Evolutionary conservation across 2,329 filamentous ascomycete species (phyloP).

Genomic region (Colletotrichum sp.): DNA sequence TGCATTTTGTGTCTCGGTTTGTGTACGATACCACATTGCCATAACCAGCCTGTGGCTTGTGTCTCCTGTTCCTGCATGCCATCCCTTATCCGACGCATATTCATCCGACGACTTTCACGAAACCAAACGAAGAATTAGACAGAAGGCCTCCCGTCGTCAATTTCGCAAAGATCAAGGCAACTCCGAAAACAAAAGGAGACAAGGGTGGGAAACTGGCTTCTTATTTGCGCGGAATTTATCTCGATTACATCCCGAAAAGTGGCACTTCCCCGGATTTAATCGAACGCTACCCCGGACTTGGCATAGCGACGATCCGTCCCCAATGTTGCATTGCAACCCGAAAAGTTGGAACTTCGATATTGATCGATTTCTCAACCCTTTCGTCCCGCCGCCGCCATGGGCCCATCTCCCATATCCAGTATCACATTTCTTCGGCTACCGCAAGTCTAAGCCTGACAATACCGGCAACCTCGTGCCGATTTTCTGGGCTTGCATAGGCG

Average conservation of each 20-base stretch:
- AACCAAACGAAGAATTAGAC: background rate
- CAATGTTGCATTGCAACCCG: conserved; percentile 16
- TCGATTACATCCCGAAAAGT: background rate
- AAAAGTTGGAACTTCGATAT: conserved; percentile 69
- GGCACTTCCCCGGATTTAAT: conserved; percentile 6
- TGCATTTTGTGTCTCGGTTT: background rate
- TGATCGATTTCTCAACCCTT: conserved; percentile 76
- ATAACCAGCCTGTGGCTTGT: background rate
- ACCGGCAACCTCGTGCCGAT: conserved; percentile 65
- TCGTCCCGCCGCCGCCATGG: conserved; percentile 70
- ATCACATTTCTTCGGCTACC: conserved; percentile 72
- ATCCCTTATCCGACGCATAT: background rate
- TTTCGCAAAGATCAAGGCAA: background rate
- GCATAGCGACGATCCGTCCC: background rate
- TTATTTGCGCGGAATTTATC: background rate
- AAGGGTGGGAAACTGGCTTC: background rate
- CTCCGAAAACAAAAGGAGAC: background rate
- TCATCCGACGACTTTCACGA: background rate
- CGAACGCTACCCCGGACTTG: conserved; percentile 19
- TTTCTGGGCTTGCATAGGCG: conserved; percentile 69
- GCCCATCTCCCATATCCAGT: conserved; percentile 67
- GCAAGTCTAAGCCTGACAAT: conserved; percentile 39
- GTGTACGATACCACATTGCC: background rate
- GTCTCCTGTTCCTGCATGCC: background rate
- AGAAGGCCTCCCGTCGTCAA: background rate